Percentiles rank a stretch among this genome's conserved stretches.
These are phyloP conservation scores for Nephromyces sp. DNA, from an alignment of 169 alveolate species.

Conservation along the genomic window DNA sequence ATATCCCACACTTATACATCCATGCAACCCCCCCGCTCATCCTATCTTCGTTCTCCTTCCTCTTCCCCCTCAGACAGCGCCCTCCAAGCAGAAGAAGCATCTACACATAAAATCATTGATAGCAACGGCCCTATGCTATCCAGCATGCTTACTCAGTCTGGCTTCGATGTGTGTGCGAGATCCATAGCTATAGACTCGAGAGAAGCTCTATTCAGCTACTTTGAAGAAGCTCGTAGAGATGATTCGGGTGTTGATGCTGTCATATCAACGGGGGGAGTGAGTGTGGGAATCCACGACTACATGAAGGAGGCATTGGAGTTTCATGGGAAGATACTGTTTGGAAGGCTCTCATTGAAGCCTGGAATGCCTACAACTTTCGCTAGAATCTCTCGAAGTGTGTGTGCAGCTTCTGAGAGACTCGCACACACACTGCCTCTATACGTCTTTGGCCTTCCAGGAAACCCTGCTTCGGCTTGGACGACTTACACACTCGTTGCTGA, in stretches of 20 bases:
- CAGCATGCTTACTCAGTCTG: background rate
- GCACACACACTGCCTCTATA: background rate
- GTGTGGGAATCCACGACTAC: background rate
- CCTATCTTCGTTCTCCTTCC: background rate
- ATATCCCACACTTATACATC: background rate
- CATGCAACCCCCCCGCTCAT: background rate
- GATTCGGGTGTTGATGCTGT: background rate
- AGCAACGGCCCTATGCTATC: background rate
- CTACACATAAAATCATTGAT: background rate
- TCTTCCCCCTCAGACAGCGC: background rate
- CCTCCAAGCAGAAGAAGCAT: background rate
- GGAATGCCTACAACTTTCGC: background rate
- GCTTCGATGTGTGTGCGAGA: background rate
- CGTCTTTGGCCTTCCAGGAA: background rate
- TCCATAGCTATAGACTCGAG: background rate
- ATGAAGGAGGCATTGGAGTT: background rate
- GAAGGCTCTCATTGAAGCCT: background rate
- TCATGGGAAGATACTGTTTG: background rate
- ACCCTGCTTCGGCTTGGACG: background rate
- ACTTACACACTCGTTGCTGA: background rate
- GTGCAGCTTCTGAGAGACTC: background rate
- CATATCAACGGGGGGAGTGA: background rate
- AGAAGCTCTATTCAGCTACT: background rate
- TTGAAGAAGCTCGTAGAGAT: background rate
- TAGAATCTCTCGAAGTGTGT: background rate